These are phyloP conservation scores for Tetrahymena malaccensis DNA, from an alignment of 73 alveolate species.

Conservation along the genomic window DNA sequence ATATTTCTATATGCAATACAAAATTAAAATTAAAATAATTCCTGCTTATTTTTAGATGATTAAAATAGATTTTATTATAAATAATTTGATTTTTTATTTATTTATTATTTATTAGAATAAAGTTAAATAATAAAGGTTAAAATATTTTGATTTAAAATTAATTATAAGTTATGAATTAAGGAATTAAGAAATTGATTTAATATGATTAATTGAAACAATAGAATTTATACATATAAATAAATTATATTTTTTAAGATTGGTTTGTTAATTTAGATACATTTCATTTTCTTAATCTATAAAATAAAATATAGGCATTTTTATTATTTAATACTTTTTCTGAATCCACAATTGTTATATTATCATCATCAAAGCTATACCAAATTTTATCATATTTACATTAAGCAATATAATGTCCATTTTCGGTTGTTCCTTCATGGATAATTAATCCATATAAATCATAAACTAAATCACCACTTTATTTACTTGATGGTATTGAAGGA, in stretches of 20 bases:
- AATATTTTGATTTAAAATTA: no score
- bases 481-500: background rate
- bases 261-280: background rate
- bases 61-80: no score
- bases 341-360: background rate
- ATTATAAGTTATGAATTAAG: no score
- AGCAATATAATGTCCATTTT: slow-evolving; percentile 35
- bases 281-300: slow-evolving; percentile 1
- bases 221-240: background rate
- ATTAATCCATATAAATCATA: slow-evolving; percentile 34
- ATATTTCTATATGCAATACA: no score
- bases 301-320: slow-evolving; percentile 26
- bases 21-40: no score
- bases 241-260: background rate
- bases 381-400: background rate
- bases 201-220: background rate
- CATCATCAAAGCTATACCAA: slow-evolving; percentile 28
- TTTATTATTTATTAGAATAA: no score
- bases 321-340: slow-evolving; percentile 16
- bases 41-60: no score
- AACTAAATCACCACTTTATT: background rate
- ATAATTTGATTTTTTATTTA: no score
- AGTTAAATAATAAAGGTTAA: no score
- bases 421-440: slow-evolving; percentile 22
- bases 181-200: background rate